Evolutionary conservation across 2,329 filamentous ascomycete species (phyloP).

Genomic region (Cladorrhinum sp.): DNA sequence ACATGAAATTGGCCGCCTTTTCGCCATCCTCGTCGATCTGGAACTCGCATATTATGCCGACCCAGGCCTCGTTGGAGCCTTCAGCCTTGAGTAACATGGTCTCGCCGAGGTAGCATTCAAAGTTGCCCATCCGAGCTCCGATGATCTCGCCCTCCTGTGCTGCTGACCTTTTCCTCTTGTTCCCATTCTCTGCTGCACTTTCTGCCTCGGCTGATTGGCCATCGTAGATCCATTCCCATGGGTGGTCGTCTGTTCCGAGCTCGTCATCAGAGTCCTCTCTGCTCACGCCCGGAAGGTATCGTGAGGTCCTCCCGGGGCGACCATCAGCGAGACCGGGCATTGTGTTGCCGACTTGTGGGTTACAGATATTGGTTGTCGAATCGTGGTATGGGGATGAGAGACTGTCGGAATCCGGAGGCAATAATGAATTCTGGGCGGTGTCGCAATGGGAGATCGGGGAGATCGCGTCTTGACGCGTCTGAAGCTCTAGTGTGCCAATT

Average conservation of each 20-base stretch:
- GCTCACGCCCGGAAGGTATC: constrained; percentile 51
- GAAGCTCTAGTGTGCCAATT: constrained; percentile 8
- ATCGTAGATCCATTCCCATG: constrained; percentile 79
- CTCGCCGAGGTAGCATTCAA: constrained; percentile 79
- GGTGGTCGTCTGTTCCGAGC: constrained; percentile 66
- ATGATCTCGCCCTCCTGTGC: constrained; percentile 55
- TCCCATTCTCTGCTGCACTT: constrained; percentile 4
- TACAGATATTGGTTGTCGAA: too few relatives aligned
- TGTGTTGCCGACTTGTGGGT: neutral
- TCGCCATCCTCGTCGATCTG: constrained; percentile 68
- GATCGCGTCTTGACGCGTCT: constrained; percentile 7
- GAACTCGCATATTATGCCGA: constrained; percentile 84
- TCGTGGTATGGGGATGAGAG: too few relatives aligned
- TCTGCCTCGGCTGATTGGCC: constrained; percentile 17
- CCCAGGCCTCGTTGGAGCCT: constrained; percentile 83
- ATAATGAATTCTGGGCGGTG: neutral
- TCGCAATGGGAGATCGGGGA: neutral
- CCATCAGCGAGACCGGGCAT: constrained; percentile 18
- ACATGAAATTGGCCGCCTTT: constrained; percentile 87
- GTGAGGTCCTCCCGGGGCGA: constrained; percentile 9
- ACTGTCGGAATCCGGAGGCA: neutral
- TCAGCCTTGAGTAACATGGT: constrained; percentile 84
- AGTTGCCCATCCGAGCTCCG: constrained; percentile 77
- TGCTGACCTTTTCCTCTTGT: constrained; percentile 36
- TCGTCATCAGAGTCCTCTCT: constrained; percentile 88